Conservation (phyloP, 2,329 filamentous ascomycete species). For the Ophiostoma tasmaniense region DNA sequence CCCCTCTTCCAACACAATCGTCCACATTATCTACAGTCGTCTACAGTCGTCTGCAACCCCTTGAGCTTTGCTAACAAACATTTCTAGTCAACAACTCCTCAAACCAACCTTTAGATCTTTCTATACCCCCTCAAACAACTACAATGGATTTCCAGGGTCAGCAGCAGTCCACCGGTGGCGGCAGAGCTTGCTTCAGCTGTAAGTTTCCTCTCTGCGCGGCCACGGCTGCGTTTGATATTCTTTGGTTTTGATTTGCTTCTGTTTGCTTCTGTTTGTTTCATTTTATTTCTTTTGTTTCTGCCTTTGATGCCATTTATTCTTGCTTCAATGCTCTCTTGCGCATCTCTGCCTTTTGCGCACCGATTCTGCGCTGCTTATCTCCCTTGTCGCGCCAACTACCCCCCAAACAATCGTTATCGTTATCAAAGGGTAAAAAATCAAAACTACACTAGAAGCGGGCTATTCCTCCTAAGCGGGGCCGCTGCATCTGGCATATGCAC, state of each 20-base stretch:
- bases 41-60: too few species aligned
- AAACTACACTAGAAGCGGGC: slow-evolving; percentile 18
- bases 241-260: background rate
- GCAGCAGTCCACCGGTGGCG: slow-evolving; percentile 15
- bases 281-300: background rate
- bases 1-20: background rate
- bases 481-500: slow-evolving; percentile 7
- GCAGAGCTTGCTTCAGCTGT: slow-evolving; percentile 23
- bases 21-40: background rate
- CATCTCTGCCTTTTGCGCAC: background rate
- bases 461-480: slow-evolving; percentile 13
- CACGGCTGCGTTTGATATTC: background rate
- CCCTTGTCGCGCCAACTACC: slow-evolving; percentile 2
- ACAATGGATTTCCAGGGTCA: slow-evolving; percentile 23
- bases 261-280: background rate
- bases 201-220: slow-evolving; percentile 18
- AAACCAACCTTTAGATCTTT: background rate
- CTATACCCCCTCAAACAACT: slow-evolving; percentile 4
- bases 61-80: slow-evolving; percentile 5
- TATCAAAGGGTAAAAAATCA: slow-evolving; percentile 13
- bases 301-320: background rate
- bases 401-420: slow-evolving; percentile 5
- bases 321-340: background rate
- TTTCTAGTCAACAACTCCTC: background rate
- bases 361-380: background rate